Evolutionary conservation across 2,329 filamentous ascomycete species (phyloP), one percentile per base, ranked within the genome.

Genomic region (Cercospora beticola): DNA sequence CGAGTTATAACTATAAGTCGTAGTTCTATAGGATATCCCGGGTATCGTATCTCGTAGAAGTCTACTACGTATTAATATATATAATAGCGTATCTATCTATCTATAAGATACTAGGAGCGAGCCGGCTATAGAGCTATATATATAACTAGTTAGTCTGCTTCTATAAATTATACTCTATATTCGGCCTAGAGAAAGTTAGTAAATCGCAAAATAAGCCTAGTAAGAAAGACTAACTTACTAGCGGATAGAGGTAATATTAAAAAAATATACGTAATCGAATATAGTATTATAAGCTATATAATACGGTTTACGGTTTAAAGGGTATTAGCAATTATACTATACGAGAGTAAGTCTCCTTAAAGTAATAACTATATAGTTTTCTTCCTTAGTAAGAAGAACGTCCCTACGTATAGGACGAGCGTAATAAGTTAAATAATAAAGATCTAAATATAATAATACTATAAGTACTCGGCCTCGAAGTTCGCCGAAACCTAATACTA

Each of bases 261-360:
- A n/a, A 90, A 73, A 5, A 90, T 83, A 76, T 92, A 92, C 70
- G 91, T 88, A 71, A 89, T 74, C 0, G 90, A 90, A 69, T 92
- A 92, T 7, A 90, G 82, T 30, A 90, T 81, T 85, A 87, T 87
- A 70, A 91, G 88, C 8, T 86, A 81, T 4, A 83, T 79, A 52
- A 84, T 82, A 16, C 78, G 78, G 36, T 77, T 77, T 40, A 79
- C 75, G 9, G 74, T 70, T 21, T 70, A 66, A 62, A 76, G 67
- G 6, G 76, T 78, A 9, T 62, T 58, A 21, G 65, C 54, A 63
- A 73, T 76, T 21, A 74, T 68, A 28, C 68, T 63, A 60, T 67
- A 66, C n/a, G 64, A 28, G 9, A 59, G 66, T 18, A 43, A 56
- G 6, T 65, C 31, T n/a, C 69, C 68, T 12, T 65, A 66, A 12